phyloP scores from a whole-genome alignment of 306 rosid species.

The Castanospermum australe region DNA sequence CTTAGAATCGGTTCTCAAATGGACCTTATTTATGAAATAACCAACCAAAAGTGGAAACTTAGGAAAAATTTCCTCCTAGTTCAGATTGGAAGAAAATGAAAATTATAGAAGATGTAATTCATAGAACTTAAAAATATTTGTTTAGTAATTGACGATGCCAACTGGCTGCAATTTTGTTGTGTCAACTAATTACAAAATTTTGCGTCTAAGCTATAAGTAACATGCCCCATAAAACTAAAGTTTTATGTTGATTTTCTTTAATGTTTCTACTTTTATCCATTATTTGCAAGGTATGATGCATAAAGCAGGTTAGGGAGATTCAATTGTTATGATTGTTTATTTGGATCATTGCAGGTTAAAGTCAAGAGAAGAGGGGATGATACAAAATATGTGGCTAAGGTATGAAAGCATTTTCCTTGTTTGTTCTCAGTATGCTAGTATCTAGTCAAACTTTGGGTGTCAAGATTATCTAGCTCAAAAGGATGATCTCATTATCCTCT shows the following conservation, averaged over 20 bases:
- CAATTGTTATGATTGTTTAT: neutral
- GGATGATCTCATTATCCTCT: conserved; percentile 1
- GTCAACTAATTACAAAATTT: neutral
- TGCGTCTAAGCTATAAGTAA: neutral
- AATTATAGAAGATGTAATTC: conserved; percentile 1
- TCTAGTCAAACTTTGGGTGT: conserved; percentile 4
- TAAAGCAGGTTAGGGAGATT: neutral
- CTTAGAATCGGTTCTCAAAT: neutral
- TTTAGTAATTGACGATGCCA: neutral
- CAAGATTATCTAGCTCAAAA: conserved; percentile 1
- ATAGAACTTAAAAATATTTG: neutral
- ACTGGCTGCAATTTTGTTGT: neutral
- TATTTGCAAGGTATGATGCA: neutral
- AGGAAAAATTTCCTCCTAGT: conserved; percentile 10
- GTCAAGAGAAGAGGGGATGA: conserved; percentile 98
- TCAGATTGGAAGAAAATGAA: conserved; percentile 11
- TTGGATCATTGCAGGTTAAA: conserved; percentile 68
- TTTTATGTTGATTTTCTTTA: conserved; percentile 15
- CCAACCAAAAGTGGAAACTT: neutral
- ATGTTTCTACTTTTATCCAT: conserved; percentile 12
- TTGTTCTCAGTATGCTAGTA: neutral
- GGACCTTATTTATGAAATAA: neutral
- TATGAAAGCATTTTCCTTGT: conserved; percentile 24
- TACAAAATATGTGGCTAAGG: conserved; percentile 97
- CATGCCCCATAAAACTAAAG: conserved; percentile 12